Base-by-base conservation (phyloP, 2,329 filamentous ascomycete species). In the Cladorrhinum sp. region DNA sequence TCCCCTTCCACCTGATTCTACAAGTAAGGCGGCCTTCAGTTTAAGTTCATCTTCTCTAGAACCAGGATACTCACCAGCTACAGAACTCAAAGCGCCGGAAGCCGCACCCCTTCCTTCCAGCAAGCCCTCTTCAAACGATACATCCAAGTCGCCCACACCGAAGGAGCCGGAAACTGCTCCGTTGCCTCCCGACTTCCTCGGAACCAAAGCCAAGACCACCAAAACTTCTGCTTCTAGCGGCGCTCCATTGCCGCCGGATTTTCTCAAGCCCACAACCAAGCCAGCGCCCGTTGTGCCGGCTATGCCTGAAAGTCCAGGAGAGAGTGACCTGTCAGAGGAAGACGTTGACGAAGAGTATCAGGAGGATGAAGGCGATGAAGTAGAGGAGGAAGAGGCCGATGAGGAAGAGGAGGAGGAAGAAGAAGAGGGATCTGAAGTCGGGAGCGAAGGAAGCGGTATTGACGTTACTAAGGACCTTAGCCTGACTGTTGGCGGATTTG, bases 381-480 rank as follows among this genome's bases (percentile, higher is more conserved):
- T 76, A 1, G 77, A 72, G 12, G 76, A 76, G 1, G 73, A 68
- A 63, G 72, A 75, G 3, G 75, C 77, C 5, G 76, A 75, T 2
- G 74, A 73, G 3, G 77, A 76, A 12, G 78, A 77, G 1, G 76
- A 77, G 5, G 76, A 77, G 20, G 81, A 80, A 12, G 80, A 79
- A 2, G 80, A 82, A 28, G 76, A 77, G 39, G 79, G 70, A 6
- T 80, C 77, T 0, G 83, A 84, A 7, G 73, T 62, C 8, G 74
- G 62, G 1, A 79, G 74, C 52, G 81, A 85, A 68, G 86, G 85
- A 14, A 88, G 86, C 63, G 86, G 85, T 23, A 79, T 88, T 54
- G 86, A 88, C 70, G 81, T 88, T 51, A 80, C 80, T n/a, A 84
- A 87, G 67, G 85, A 88, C 55, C 73, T 87, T 12, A 87, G 82